Base-by-base conservation (phyloP, 148 eudicot genomes). In the Rhododendron simsii region DNA sequence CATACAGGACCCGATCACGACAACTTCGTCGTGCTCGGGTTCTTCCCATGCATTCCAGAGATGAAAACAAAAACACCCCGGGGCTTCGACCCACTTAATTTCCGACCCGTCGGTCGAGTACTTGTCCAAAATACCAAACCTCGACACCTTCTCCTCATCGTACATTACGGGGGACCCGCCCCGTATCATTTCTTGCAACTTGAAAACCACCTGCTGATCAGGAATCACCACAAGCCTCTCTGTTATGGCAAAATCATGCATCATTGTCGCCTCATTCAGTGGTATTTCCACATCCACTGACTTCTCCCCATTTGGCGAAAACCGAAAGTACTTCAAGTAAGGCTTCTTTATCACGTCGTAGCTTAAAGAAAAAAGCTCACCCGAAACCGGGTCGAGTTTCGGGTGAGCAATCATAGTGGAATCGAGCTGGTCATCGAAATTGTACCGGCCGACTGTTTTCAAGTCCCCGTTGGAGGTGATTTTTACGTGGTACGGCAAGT, bases 31-130 rank as follows among this genome's bases (percentile, higher is more conserved):
- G 12, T 85, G 33, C 20, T 84, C 87, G 10, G 79, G 82, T 78
- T 86, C 90, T 41, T 89, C 90, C 90, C 90, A 89, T 5, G 90
- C 87, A 39, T 89, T 89, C 88, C 90, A 89, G 14, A 89, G 59
- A 53, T 89, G 90, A 30, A 89, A 89, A 21, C 90, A 89, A 48
- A 89, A 89, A 80, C 88, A 86, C 39, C 77, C 88, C 26, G 90
- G 88, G 2, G 59, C 87, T 26, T 89, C 90, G 0, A 89, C 83
- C 90, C 90, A 89, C 39, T 67, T 80, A 11, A 89, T 86, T 4
- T 59, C 41, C 2, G 73, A 61, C 8, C 59, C 81, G 44, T 89
- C 85, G 0, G 47, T 47, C 0, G 81, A 84, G 26, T 89, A 84
- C 79, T 87, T 89, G 26, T 55, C 67, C 85, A 89, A 21, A 47